Conservation (phyloP, 2,329 filamentous ascomycete species). For the Sporothrix inflata region DNA sequence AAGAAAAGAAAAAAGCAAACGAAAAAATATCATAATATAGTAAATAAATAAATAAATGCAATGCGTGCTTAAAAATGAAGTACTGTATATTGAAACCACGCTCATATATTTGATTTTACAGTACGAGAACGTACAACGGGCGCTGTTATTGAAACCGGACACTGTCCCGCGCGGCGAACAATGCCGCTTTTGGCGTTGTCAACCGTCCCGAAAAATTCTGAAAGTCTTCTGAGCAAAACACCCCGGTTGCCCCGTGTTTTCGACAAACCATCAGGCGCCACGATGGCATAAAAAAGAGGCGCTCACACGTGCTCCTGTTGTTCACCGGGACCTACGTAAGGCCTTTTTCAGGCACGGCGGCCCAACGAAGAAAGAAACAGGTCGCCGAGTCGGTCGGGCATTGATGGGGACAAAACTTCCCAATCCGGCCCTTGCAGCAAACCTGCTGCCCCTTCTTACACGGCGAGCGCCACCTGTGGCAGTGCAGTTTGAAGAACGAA, state of each 20-base stretch:
- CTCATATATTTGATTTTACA: background rate
- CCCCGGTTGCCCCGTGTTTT: background rate
- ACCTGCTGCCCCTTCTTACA: background rate
- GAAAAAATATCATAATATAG: too few species aligned
- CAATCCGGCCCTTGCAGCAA: background rate
- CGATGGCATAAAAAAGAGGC: background rate
- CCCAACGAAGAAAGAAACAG: background rate
- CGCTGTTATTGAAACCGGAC: background rate
- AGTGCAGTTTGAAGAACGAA: background rate
- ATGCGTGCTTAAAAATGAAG: too few species aligned
- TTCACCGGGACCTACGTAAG: background rate
- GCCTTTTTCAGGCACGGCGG: background rate
- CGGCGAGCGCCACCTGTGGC: conserved; percentile 17
- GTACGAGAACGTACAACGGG: background rate
- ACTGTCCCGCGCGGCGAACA: background rate
- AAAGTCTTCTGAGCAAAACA: background rate
- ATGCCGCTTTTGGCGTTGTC: background rate
- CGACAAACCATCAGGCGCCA: conserved; percentile 8
- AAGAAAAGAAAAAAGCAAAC: too few species aligned
- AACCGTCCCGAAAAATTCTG: background rate
- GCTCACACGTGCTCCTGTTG: background rate
- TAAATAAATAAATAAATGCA: too few species aligned
- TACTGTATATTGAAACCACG: background rate
- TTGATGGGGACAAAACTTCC: background rate
- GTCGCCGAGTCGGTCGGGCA: background rate